Evolutionary conservation across 257 asterid species (phyloP).

Genomic region (Thymus mandschuricus): DNA sequence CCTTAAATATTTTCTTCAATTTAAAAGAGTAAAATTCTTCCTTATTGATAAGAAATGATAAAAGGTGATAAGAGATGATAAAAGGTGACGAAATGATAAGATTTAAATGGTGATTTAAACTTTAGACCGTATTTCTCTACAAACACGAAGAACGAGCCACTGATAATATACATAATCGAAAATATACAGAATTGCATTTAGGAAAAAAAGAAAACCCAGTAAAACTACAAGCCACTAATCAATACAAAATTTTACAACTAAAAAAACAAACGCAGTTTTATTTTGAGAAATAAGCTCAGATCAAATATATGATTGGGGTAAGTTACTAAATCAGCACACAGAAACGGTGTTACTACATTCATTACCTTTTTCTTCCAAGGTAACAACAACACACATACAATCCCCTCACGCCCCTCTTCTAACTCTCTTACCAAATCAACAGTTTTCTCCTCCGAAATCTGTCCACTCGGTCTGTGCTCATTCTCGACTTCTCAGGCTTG

Average conservation of each 20-base stretch:
- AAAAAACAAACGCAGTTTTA: constrained; percentile 36
- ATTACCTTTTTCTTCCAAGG: constrained; percentile 28
- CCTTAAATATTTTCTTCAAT: too few species aligned
- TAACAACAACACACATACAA: constrained; percentile 28
- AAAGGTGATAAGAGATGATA: too few species aligned
- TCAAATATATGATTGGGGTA: constrained; percentile 39
- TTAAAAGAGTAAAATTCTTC: too few species aligned
- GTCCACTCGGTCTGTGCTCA: constrained; percentile 90
- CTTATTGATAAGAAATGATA: too few species aligned
- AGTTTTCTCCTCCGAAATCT: constrained; percentile 85
- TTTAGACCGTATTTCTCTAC: not conserved
- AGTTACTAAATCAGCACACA: constrained; percentile 39
- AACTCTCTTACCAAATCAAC: constrained; percentile 66
- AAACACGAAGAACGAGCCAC: not conserved
- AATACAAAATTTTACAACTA: constrained; percentile 48
- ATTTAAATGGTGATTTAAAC: too few species aligned
- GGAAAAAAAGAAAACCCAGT: constrained; percentile 11
- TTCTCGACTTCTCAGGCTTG: constrained; percentile 82
- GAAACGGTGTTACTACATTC: constrained; percentile 30
- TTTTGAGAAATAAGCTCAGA: constrained; percentile 30
- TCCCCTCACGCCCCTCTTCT: constrained; percentile 2
- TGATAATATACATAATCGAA: not conserved
- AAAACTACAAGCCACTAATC: constrained; percentile 40
- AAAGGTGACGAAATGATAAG: too few species aligned
- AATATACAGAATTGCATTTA: constrained; percentile 31